Evolutionary conservation across 192 early-diverging fungal genomes (phyloP).

Genomic region (Backusella mclennaniae): DNA sequence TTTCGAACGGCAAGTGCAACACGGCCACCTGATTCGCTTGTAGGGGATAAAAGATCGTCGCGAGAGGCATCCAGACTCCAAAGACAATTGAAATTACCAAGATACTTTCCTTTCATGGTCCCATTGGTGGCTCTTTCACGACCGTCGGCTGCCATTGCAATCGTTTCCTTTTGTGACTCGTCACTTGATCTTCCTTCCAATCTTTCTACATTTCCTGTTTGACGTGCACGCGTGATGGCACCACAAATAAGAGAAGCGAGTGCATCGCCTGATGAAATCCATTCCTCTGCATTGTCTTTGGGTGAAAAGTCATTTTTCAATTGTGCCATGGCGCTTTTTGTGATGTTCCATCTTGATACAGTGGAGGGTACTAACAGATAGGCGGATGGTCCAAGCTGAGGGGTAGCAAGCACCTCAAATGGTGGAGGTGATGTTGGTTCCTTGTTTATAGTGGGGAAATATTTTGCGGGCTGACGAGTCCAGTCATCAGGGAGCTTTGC

Average conservation of each 20-base stretch:
- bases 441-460: constrained; percentile 23
- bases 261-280: constrained; percentile 43
- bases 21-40: constrained; percentile 26
- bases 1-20: constrained; percentile 32
- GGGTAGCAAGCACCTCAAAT: constrained; percentile 12
- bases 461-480: constrained; percentile 34
- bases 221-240: constrained; percentile 36
- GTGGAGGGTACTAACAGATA: neutral
- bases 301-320: neutral
- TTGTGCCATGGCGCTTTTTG: neutral
- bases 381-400: neutral
- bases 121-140: constrained; percentile 30
- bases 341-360: neutral
- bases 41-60: constrained; percentile 20
- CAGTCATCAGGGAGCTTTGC: constrained; percentile 38
- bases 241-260: constrained; percentile 36
- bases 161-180: constrained; percentile 21
- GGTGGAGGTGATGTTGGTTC: constrained; percentile 23
- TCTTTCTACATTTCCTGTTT: constrained; percentile 21
- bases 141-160: constrained; percentile 25
- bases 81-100: constrained; percentile 41
- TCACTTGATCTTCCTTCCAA: constrained; percentile 31
- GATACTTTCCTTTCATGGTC: constrained; percentile 33
- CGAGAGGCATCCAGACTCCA: constrained; percentile 27
- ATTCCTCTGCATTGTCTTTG: neutral